Conservation (phyloP, 768 basidiomycete species). For the Phanerochaete sordida region DNA sequence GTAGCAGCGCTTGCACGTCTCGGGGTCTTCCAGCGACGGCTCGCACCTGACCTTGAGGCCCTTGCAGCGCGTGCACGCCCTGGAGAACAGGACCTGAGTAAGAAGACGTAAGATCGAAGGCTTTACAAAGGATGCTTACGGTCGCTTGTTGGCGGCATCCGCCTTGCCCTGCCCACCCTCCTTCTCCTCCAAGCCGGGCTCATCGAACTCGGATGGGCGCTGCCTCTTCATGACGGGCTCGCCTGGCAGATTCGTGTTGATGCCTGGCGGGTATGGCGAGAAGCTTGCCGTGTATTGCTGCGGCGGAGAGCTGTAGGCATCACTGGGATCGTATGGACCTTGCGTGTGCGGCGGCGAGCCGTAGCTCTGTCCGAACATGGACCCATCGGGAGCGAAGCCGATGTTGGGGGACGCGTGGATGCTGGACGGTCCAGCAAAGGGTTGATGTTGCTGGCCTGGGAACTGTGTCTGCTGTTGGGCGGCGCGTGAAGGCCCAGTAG, state of each 20-base stretch:
- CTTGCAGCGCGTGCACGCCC: slow-evolving; percentile 72
- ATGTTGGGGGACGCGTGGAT: background rate
- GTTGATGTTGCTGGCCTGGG: background rate
- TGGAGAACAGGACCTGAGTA: background rate
- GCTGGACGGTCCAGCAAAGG: background rate
- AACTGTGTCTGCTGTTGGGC: background rate
- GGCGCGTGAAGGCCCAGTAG: background rate
- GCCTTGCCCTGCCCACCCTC: background rate
- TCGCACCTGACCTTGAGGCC: slow-evolving; percentile 68
- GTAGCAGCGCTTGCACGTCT: slow-evolving; percentile 73
- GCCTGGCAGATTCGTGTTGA: too few species aligned
- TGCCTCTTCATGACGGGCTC: background rate
- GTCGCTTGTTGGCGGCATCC: slow-evolving; percentile 6
- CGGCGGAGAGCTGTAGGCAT: too few species aligned
- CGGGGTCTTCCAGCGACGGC: slow-evolving; percentile 53
- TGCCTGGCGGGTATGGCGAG: too few species aligned
- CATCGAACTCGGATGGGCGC: background rate
- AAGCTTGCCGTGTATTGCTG: background rate
- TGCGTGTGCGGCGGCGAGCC: too few species aligned
- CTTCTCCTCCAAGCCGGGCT: background rate
- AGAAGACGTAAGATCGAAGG: background rate
- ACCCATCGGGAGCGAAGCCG: background rate
- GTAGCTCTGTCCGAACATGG: background rate
- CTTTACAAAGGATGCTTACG: slow-evolving; percentile 3
- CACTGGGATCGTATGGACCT: too few species aligned